Conservation (phyloP, 371 early-diverging fungal genomes). For the Mucor circinelloides region DNA sequence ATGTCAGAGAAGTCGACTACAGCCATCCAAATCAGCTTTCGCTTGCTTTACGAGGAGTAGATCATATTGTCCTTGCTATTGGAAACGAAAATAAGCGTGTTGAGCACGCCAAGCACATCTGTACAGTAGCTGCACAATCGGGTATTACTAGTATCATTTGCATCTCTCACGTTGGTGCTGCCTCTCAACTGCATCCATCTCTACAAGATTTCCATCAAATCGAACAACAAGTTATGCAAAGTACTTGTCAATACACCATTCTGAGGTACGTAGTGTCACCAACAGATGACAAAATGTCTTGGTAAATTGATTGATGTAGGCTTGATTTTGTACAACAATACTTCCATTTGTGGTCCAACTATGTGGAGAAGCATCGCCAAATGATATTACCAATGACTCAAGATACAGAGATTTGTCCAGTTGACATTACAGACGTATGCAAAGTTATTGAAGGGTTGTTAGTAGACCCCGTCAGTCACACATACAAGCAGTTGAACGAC, state of each 20-base stretch:
- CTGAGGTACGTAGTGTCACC: constrained; percentile 28
- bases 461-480: constrained; percentile 3
- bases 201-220: constrained; percentile 39
- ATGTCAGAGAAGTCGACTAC: constrained; percentile 39
- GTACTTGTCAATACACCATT: constrained; percentile 39
- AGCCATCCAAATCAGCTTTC: constrained; percentile 39
- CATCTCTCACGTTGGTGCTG: constrained; percentile 49
- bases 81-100: constrained; percentile 41
- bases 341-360: constrained; percentile 35
- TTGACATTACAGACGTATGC: constrained; percentile 33
- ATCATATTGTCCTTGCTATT: constrained; percentile 36
- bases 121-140: constrained; percentile 35
- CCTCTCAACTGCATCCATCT: constrained; percentile 23
- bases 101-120: constrained; percentile 26
- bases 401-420: constrained; percentile 25
- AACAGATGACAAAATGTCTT: not conserved
- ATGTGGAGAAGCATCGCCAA: constrained; percentile 28
- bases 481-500: constrained; percentile 8
- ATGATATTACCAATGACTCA: constrained; percentile 25
- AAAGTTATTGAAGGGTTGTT: constrained; percentile 22
- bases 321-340: constrained; percentile 48
- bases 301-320: constrained; percentile 17
- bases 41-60: constrained; percentile 42
- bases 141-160: constrained; percentile 42
- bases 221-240: constrained; percentile 40